Evolutionary conservation across 75 land plant genomes (phyloP).

Genomic region (Selaginella tamariscina): DNA sequence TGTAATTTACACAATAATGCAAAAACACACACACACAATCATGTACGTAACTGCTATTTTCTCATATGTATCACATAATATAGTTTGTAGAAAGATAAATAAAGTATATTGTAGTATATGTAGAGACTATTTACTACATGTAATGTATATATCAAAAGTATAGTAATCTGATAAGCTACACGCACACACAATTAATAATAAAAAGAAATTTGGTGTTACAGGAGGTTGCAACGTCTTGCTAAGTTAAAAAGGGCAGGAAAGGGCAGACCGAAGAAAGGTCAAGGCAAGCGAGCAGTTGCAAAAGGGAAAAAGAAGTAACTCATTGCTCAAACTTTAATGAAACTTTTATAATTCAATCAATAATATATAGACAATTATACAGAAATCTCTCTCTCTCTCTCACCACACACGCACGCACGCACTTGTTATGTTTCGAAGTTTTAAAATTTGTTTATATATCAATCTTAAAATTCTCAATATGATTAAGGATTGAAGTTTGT

Average conservation of each 20-base stretch:
- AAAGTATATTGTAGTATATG: not conserved
- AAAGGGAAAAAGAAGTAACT: conserved; percentile 43
- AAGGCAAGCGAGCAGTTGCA: conserved; percentile 64
- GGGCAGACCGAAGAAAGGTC: conserved; percentile 93
- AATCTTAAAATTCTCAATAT: no score
- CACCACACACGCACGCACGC: no score
- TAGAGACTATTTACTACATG: not conserved
- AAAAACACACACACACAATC: not conserved
- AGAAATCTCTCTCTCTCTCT: no score
- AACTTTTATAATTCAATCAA: no score
- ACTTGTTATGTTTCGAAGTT: no score
- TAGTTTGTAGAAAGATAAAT: not conserved
- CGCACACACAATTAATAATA: not conserved
- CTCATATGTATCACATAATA: not conserved
- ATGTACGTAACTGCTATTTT: not conserved
- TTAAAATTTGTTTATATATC: no score
- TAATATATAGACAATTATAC: no score
- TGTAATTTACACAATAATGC: not conserved
- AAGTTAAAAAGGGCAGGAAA: conserved; percentile 86
- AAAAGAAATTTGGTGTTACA: conserved; percentile 14
- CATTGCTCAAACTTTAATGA: no score
- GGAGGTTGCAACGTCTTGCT: conserved; percentile 60
- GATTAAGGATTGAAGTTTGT: no score
- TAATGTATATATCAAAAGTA: not conserved
- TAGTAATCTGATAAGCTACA: not conserved